Evolutionary conservation across 148 eudicot genomes (phyloP).

Genomic region (Pouteria glomerata): DNA sequence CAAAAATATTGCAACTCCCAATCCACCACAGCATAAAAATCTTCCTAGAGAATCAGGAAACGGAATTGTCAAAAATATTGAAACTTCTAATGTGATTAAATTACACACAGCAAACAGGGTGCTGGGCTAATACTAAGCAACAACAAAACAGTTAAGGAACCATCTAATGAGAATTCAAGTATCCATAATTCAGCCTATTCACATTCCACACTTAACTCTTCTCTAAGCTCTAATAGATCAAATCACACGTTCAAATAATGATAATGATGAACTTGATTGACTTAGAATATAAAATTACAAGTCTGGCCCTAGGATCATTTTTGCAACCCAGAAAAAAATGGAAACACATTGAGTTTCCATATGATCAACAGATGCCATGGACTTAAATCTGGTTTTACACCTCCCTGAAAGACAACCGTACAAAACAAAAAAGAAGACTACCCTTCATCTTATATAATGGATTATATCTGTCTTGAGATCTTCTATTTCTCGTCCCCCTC

Average conservation of each 20-base stretch:
- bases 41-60: no score
- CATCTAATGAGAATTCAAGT: background rate
- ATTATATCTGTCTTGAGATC: no score
- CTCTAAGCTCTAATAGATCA: background rate
- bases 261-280: background rate
- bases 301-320: background rate
- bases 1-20: conserved; percentile 6
- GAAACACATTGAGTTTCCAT: no score
- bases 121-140: background rate
- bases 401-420: no score
- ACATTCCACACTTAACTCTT: background rate
- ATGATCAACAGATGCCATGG: no score
- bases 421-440: no score
- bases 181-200: conserved; percentile 3
- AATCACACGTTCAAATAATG: background rate
- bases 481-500: no score
- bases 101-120: conserved; percentile 4
- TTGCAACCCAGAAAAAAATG: background rate
- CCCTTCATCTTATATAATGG: no score
- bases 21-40: no score
- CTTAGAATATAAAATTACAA: background rate
- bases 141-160: conserved; percentile 7
- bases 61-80: no score
- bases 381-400: no score
- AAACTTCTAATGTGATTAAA: conserved; percentile 3